Percentiles rank a stretch among this genome's conserved stretches.
phyloP scores from a whole-genome alignment of 495 filamentous ascomycete species.

The Sphaerosporella brunnea region DNA sequence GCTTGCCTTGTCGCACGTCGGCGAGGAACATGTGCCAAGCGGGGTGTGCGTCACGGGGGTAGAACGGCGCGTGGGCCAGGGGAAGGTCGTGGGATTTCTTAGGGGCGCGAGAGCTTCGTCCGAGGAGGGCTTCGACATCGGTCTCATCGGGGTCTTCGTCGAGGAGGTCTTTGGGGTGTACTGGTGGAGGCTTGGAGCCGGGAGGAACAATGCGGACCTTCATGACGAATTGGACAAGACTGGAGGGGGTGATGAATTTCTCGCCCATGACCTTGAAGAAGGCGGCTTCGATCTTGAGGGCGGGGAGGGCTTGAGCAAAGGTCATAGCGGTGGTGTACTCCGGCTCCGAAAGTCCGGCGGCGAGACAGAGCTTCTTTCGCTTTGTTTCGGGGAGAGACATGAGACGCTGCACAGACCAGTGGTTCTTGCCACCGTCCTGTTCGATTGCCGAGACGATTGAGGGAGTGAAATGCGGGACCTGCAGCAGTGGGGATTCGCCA shows the following conservation, averaged over 20 bases:
- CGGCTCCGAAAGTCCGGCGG: slow-evolving; percentile 48
- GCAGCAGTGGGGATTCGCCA: slow-evolving; percentile 67
- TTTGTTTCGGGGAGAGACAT: slow-evolving; percentile 63
- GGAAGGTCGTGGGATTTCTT: slow-evolving; percentile 39
- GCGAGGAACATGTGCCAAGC: slow-evolving; percentile 86
- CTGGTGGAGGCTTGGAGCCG: slow-evolving; percentile 54
- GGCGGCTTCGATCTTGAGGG: slow-evolving; percentile 70
- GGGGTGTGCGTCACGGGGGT: slow-evolving; percentile 72
- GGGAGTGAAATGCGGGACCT: slow-evolving; percentile 76
- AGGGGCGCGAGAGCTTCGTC: slow-evolving; percentile 48
- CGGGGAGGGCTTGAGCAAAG: slow-evolving; percentile 66
- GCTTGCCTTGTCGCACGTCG: slow-evolving; percentile 80
- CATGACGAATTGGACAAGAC: slow-evolving; percentile 79
- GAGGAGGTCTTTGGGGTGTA: slow-evolving; percentile 62
- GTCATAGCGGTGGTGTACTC: slow-evolving; percentile 59
- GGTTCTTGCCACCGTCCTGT: slow-evolving; percentile 49
- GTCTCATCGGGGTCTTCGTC: slow-evolving; percentile 87
- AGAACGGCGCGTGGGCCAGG: slow-evolving; percentile 73
- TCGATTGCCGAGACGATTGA: slow-evolving; percentile 57
- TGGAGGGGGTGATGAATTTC: slow-evolving; percentile 77
- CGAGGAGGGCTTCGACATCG: slow-evolving; percentile 73
- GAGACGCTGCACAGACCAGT: slow-evolving; percentile 66
- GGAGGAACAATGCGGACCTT: slow-evolving; percentile 91
- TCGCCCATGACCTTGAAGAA: slow-evolving; percentile 98
- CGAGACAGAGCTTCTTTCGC: slow-evolving; percentile 49